These are phyloP conservation scores for Viola pubescens DNA, from an alignment of 441 rosid species.

Conservation along the genomic window DNA sequence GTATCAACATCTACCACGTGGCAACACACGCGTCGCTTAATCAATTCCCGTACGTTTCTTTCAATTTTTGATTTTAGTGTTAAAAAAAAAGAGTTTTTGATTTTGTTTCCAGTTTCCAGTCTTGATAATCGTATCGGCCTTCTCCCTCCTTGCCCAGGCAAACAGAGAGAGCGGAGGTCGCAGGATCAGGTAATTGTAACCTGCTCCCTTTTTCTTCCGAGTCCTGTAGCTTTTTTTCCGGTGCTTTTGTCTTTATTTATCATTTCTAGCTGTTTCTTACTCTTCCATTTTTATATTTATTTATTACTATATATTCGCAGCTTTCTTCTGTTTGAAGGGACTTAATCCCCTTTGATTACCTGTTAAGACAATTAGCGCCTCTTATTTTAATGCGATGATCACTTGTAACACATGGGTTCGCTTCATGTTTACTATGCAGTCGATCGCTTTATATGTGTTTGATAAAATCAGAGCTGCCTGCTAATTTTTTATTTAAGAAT, in stretches of 20 bases:
- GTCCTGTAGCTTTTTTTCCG: not conserved
- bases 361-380: not conserved
- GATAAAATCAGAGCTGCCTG: not conserved
- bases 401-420: not conserved
- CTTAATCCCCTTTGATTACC: not conserved
- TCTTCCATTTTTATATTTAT: not conserved
- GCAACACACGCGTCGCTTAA: constrained; percentile 20
- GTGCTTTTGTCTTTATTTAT: no score
- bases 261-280: no score
- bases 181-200: not conserved
- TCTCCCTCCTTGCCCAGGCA: not conserved
- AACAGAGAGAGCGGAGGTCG: no score
- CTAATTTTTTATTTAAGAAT: constrained; percentile 12
- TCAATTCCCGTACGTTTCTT: constrained; percentile 30
- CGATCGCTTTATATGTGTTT: constrained; percentile 7
- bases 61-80: not conserved
- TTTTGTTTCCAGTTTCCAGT: not conserved
- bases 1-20: constrained; percentile 27
- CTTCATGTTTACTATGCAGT: not conserved
- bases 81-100: not conserved
- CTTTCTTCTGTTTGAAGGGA: not conserved
- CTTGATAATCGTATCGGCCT: not conserved
- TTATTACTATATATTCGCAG: not conserved
- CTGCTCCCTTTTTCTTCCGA: not conserved
- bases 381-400: not conserved